phyloP scores from a whole-genome alignment of 805 yeast genomes.

The Millerago galiae region DNA sequence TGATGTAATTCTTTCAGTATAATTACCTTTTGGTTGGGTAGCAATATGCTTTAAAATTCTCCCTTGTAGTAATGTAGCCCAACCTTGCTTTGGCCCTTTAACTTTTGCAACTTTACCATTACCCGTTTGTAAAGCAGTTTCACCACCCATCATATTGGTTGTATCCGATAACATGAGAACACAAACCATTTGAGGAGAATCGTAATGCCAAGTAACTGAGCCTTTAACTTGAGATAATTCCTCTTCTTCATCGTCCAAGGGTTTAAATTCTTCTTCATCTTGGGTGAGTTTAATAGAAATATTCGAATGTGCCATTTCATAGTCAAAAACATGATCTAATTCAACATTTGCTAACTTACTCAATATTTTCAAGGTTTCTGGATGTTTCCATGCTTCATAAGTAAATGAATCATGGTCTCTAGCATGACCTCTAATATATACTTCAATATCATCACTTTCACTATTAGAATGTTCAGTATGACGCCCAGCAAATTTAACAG shows the following conservation, averaged over 20 bases:
- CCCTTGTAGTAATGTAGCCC: slow-evolving; percentile 43
- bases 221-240: slow-evolving; percentile 33
- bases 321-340: slow-evolving; percentile 29
- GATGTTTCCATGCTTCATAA: slow-evolving; percentile 53
- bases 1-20: slow-evolving; percentile 35
- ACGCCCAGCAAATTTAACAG: slow-evolving; percentile 40
- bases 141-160: slow-evolving; percentile 53
- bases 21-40: slow-evolving; percentile 33
- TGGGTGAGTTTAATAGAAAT: slow-evolving; percentile 13
- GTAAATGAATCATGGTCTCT: slow-evolving; percentile 42
- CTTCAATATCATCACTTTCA: slow-evolving; percentile 34
- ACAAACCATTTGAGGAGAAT: slow-evolving; percentile 61
- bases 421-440: slow-evolving; percentile 45
- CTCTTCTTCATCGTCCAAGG: slow-evolving; percentile 1
- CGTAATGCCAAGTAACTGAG: slow-evolving; percentile 57
- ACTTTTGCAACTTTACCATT: slow-evolving; percentile 19
- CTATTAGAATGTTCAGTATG: slow-evolving; percentile 36
- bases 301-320: slow-evolving; percentile 50
- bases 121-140: slow-evolving; percentile 40
- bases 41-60: slow-evolving; percentile 41
- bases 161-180: slow-evolving; percentile 59
- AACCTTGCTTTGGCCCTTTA: slow-evolving; percentile 39
- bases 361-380: slow-evolving; percentile 46
- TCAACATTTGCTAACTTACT: slow-evolving; percentile 44
- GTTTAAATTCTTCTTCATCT: slow-evolving; percentile 1